Conservation (phyloP, 306 rosid species). For the Hylodesmum podocarpum region DNA sequence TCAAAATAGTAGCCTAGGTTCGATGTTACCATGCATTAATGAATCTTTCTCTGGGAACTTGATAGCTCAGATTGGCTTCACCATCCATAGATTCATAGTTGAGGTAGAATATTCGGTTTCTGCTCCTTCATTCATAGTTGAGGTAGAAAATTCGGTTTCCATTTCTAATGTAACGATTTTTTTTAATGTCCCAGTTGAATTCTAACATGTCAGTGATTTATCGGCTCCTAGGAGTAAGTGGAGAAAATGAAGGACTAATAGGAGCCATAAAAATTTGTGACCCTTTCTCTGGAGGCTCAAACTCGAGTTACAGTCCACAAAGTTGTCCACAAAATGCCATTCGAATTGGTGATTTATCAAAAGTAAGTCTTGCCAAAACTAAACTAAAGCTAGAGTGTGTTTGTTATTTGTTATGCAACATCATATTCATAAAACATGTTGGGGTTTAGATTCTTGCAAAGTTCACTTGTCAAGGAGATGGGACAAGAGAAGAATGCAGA, state of each 20-base stretch:
- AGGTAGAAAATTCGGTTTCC: background rate
- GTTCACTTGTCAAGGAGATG: constrained; percentile 39
- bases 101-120: constrained; percentile 36
- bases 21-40: constrained; percentile 63
- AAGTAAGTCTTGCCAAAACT: constrained; percentile 46
- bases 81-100: constrained; percentile 48
- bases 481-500: constrained; percentile 36
- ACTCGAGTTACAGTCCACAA: constrained; percentile 50
- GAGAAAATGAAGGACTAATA: constrained; percentile 26
- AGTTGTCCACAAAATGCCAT: constrained; percentile 42
- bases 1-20: constrained; percentile 55
- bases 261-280: constrained; percentile 52
- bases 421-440: background rate
- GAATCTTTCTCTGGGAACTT: constrained; percentile 43
- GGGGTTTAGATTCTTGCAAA: constrained; percentile 45
- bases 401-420: background rate
- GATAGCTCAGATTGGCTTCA: constrained; percentile 50
- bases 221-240: constrained; percentile 42
- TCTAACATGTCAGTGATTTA: constrained; percentile 47
- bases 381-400: background rate
- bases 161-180: background rate
- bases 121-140: background rate
- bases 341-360: constrained; percentile 44
- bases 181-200: constrained; percentile 52
- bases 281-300: constrained; percentile 61